Evolutionary conservation across 2,329 filamentous ascomycete genomes (phyloP).

Genomic region (Juglanconis juglandina): DNA sequence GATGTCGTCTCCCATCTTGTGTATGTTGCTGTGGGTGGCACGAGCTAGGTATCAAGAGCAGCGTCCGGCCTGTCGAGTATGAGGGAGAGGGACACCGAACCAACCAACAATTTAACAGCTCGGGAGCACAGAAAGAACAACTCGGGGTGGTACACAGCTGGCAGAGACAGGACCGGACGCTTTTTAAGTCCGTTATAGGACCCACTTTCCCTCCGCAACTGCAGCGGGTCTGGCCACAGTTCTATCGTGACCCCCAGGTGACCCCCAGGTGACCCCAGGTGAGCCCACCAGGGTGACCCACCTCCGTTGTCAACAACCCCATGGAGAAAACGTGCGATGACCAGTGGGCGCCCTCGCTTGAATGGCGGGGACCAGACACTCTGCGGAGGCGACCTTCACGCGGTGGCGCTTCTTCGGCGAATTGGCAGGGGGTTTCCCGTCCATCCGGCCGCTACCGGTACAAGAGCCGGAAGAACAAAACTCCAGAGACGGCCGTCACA

Average conservation of each 20-base stretch:
- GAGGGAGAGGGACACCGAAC: background rate
- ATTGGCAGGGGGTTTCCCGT: background rate
- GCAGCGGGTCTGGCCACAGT: background rate
- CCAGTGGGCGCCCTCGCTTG: background rate
- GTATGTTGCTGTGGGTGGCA: background rate
- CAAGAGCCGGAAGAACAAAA: background rate
- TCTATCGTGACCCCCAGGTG: background rate
- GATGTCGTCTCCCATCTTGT: slow-evolving; percentile 19
- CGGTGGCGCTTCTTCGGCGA: background rate
- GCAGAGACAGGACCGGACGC: background rate
- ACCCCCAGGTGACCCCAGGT: background rate
- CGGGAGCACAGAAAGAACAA: background rate
- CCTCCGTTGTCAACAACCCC: background rate
- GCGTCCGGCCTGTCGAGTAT: background rate
- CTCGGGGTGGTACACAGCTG: background rate
- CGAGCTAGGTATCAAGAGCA: background rate
- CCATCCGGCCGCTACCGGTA: too few relatives aligned
- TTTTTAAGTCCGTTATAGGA: background rate
- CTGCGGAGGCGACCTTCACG: too few relatives aligned
- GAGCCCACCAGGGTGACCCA: background rate
- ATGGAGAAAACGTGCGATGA: background rate
- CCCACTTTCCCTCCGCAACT: slow-evolving; percentile 1
- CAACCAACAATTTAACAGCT: background rate
- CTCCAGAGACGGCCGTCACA: background rate
- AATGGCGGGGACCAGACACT: background rate